These are phyloP conservation scores for Neoascochyta sp. DNA, from an alignment of 2,329 filamentous ascomycete genomes.

Conservation along the genomic window DNA sequence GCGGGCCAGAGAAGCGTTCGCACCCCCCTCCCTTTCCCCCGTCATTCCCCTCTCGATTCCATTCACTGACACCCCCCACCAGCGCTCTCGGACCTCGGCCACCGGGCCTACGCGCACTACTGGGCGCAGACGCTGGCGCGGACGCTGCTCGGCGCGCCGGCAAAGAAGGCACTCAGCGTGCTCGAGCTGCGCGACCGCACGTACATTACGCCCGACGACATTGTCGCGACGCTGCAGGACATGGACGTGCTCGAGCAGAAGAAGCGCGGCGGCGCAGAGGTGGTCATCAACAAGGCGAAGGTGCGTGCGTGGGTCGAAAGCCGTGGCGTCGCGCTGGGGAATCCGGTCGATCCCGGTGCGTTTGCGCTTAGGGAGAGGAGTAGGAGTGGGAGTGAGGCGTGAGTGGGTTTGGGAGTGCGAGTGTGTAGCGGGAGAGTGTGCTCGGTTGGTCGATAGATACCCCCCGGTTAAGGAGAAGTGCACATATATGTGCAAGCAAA, in stretches of 20 bases:
- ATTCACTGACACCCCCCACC: slow-evolving; percentile 9
- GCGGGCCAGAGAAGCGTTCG: slow-evolving; percentile 81
- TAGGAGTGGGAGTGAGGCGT: slow-evolving; percentile 44
- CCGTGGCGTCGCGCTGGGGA: slow-evolving; percentile 60
- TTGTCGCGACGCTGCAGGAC: slow-evolving; percentile 69
- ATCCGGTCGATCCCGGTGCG: slow-evolving; percentile 67
- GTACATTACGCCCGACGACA: slow-evolving; percentile 82
- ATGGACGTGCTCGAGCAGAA: slow-evolving; percentile 66
- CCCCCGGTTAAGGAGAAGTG: no score
- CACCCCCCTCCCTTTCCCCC: slow-evolving; percentile 1
- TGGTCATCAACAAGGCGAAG: slow-evolving; percentile 54
- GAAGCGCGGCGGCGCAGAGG: slow-evolving; percentile 50
- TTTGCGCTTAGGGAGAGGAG: slow-evolving; percentile 60
- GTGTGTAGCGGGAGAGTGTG: no score
- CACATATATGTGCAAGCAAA: no score
- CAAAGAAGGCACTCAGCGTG: slow-evolving; percentile 58
- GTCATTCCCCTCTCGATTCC: not conserved
- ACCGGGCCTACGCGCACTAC: slow-evolving; percentile 76
- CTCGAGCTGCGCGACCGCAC: slow-evolving; percentile 71
- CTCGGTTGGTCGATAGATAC: no score
- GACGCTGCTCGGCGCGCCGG: slow-evolving; percentile 49
- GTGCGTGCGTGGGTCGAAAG: slow-evolving; percentile 64
- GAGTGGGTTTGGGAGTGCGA: slow-evolving; percentile 10
- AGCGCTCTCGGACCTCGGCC: slow-evolving; percentile 77
- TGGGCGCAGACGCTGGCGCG: slow-evolving; percentile 82